Base-by-base conservation (phyloP, 2,329 filamentous ascomycete species). In the Dothideomycetes sp. region DNA sequence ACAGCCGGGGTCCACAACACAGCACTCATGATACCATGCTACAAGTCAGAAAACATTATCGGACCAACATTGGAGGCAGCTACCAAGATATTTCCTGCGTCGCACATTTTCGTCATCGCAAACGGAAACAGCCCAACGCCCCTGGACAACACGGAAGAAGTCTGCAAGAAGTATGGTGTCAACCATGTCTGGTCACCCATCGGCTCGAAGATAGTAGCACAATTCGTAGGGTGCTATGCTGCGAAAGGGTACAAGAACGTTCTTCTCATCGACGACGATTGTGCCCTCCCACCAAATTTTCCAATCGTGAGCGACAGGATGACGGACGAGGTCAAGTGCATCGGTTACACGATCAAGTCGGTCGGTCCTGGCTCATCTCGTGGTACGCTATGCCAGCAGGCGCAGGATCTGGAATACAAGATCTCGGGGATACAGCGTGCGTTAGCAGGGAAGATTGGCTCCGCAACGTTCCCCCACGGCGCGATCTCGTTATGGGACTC, bases 401-500 rank as follows among this genome's bases (percentile, higher is more conserved):
- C 66, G 0, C 68, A 72, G 42, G 67, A 72, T 48, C 51, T 71
- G n/a, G 68, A 72, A 45, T 72, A 72, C 50, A 71, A 71, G 45
- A 54, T 70, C 38, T 64, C 62, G 11, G 68, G 68, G 4, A 52
- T 72, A 2, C 61, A 64, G 37, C 59, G 66, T 19, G 55, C 57
- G 18, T 63, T 69, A 33, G 61, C 62, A 4, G 66, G 65, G 8
- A 61, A 56, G 31, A 44, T 66, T 22, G 68, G 68, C 16, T 66
- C 61, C 37, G 63, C 66, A 1, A 69, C 65, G 0, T 72, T 71
- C 43, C 66, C 68, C 0, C 68, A 72, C 40, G 68, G 68, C 7
- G 68, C 68, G 10, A 71, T 71, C 31, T 64, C 63, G 7, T 55
- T 72, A 2, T 72, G 68, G 62, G 45, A 70, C 40, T 57, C 63